Percentiles rank a stretch among this genome's conserved stretches.
Conservation (phyloP, 129 eudicot genomes). For the Flaveria bidentis region DNA sequence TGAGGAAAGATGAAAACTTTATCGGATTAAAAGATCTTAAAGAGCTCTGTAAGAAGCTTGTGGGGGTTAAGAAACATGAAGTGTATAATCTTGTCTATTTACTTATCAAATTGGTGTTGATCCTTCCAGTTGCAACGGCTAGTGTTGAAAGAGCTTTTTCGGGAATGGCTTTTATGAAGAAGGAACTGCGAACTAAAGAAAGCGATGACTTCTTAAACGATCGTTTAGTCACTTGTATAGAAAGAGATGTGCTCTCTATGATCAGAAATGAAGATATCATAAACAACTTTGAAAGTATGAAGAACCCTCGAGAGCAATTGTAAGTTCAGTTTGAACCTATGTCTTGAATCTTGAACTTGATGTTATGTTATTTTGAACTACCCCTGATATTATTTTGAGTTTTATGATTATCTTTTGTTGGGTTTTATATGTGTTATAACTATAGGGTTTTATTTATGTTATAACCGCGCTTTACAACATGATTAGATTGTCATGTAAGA, state of each 20-base stretch:
- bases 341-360: neutral
- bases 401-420: neutral
- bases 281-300: constrained; percentile 3
- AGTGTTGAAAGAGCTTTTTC: constrained; percentile 14
- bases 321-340: neutral
- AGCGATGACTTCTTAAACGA: constrained; percentile 12
- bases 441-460: neutral
- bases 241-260: neutral
- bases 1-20: constrained; percentile 17
- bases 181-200: neutral
- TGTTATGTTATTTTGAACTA: neutral
- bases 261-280: constrained; percentile 9
- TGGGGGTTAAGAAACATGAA: constrained; percentile 16
- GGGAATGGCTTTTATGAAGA: constrained; percentile 7
- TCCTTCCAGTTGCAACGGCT: constrained; percentile 13
- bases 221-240: constrained; percentile 24
- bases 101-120: constrained; percentile 16
- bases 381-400: neutral
- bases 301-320: neutral
- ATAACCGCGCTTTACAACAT: too few relatives aligned
- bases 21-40: constrained; percentile 16
- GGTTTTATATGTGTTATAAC: neutral
- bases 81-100: constrained; percentile 19
- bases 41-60: constrained; percentile 22
- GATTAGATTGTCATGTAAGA: too few relatives aligned